These are phyloP conservation scores for Zancudomyces culisetae DNA, from an alignment of 371 early-diverging fungal species.

Conservation along the genomic window DNA sequence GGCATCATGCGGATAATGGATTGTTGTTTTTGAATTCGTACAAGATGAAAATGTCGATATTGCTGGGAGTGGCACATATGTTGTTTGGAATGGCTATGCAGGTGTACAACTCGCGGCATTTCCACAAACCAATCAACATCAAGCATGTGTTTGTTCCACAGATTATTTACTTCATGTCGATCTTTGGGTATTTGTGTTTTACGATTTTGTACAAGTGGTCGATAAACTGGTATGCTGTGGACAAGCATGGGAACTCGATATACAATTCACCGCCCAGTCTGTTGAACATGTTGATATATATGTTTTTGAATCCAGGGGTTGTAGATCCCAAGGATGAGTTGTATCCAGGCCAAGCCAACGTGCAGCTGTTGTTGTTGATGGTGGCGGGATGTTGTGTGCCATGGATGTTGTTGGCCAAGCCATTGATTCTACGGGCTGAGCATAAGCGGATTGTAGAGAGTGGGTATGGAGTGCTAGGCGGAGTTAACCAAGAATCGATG, in stretches of 20 bases:
- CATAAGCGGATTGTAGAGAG: slow-evolving; percentile 47
- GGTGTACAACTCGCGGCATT: slow-evolving; percentile 81
- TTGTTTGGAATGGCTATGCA: slow-evolving; percentile 82
- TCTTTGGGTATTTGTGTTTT: slow-evolving; percentile 92
- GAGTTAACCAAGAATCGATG: slow-evolving; percentile 18
- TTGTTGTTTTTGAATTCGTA: slow-evolving; percentile 95
- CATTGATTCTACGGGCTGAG: slow-evolving; percentile 61
- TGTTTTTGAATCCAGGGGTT: slow-evolving; percentile 95
- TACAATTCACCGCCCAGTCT: slow-evolving; percentile 76
- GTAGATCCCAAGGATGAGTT: slow-evolving; percentile 50
- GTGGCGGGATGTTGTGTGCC: slow-evolving; percentile 86
- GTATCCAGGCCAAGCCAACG: slow-evolving; percentile 68
- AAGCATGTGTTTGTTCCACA: slow-evolving; percentile 88
- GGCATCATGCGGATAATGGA: slow-evolving; percentile 89
- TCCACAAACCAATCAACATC: slow-evolving; percentile 60
- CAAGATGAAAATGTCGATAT: slow-evolving; percentile 99
- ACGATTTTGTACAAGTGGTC: slow-evolving; percentile 96
- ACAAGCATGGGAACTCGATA: slow-evolving; percentile 41
- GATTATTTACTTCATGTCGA: slow-evolving; percentile 73
- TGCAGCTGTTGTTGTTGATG: slow-evolving; percentile 73
- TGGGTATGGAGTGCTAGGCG: slow-evolving; percentile 50
- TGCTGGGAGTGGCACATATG: slow-evolving; percentile 98
- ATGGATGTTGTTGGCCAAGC: slow-evolving; percentile 97
- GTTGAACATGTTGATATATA: slow-evolving; percentile 94
- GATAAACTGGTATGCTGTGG: slow-evolving; percentile 64